Percentiles rank a stretch among this genome's conserved stretches.
Evolutionary conservation across 345 rosid species (phyloP).

Genomic region (Hibiscus trionum): DNA sequence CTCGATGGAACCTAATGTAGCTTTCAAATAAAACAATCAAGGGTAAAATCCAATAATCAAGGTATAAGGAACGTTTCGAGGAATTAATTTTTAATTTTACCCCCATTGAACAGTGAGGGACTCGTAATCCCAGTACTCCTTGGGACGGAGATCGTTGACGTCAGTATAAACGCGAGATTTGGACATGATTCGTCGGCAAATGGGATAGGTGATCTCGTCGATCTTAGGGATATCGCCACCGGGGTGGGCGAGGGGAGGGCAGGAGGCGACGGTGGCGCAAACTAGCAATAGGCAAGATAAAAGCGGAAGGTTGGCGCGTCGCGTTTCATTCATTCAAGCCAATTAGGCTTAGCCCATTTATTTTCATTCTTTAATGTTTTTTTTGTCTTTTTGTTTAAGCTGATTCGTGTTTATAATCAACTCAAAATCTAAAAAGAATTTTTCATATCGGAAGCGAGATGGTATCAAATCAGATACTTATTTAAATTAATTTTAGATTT

Average conservation of each 20-base stretch:
- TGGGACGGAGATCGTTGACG: constrained; percentile 78
- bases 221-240: constrained; percentile 8
- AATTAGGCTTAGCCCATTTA: not conserved
- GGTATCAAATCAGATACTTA: no score
- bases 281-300: constrained; percentile 31
- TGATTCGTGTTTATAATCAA: no score
- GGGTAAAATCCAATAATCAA: not conserved
- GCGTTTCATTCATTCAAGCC: constrained; percentile 24
- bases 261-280: constrained; percentile 40
- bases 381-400: no score
- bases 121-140: constrained; percentile 94
- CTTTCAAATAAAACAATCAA: not conserved
- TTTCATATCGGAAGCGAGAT: no score
- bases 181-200: constrained; percentile 46
- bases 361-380: not conserved
- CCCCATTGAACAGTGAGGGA: constrained; percentile 67
- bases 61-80: not conserved
- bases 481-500: no score
- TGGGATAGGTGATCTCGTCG: constrained; percentile 32
- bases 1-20: not conserved
- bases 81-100: not conserved
- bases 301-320: not conserved
- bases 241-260: constrained; percentile 39
- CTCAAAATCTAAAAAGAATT: no score
- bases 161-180: constrained; percentile 84